Percentiles rank a stretch among this genome's conserved stretches.
Conservation (phyloP, 331 rosid genomes). For the Acacia concinna region DNA sequence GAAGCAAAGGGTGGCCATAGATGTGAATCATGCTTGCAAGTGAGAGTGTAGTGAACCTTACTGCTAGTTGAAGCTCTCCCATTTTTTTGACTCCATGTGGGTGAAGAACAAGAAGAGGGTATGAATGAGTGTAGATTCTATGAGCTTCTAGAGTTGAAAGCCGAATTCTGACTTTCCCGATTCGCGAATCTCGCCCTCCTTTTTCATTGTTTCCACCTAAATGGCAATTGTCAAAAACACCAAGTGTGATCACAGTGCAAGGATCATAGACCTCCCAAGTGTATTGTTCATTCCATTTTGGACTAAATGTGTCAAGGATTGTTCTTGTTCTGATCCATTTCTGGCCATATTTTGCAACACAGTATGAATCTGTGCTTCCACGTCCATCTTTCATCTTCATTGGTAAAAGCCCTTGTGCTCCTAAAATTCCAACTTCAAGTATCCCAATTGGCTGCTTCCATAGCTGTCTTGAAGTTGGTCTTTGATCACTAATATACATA, state of each 20-base stretch:
- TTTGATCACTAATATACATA: constrained; percentile 74
- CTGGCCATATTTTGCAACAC: constrained; percentile 81
- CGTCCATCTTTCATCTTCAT: constrained; percentile 78
- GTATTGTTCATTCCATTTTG: constrained; percentile 87
- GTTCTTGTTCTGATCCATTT: constrained; percentile 91
- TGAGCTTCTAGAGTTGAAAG: constrained; percentile 80
- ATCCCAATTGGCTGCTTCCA: constrained; percentile 88
- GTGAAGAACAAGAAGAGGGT: constrained; percentile 75
- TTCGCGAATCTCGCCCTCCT: constrained; percentile 55
- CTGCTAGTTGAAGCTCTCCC: constrained; percentile 84
- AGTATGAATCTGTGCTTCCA: constrained; percentile 83
- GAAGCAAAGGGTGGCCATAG: constrained; percentile 77
- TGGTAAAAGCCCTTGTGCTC: constrained; percentile 83
- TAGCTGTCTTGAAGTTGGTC: constrained; percentile 81
- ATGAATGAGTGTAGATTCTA: constrained; percentile 57
- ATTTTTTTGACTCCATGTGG: constrained; percentile 83
- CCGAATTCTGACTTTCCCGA: constrained; percentile 82
- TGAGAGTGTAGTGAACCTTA: constrained; percentile 76
- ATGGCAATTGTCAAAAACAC: constrained; percentile 82
- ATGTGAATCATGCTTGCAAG: constrained; percentile 58
- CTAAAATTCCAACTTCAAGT: constrained; percentile 77
- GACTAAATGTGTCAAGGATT: constrained; percentile 61
- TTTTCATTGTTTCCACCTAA: constrained; percentile 55
- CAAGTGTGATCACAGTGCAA: constrained; percentile 77
- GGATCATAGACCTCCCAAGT: constrained; percentile 89